phyloP scores from a whole-genome alignment of 495 filamentous ascomycete genomes.

The Rostrohypoxylon terebratum region DNA sequence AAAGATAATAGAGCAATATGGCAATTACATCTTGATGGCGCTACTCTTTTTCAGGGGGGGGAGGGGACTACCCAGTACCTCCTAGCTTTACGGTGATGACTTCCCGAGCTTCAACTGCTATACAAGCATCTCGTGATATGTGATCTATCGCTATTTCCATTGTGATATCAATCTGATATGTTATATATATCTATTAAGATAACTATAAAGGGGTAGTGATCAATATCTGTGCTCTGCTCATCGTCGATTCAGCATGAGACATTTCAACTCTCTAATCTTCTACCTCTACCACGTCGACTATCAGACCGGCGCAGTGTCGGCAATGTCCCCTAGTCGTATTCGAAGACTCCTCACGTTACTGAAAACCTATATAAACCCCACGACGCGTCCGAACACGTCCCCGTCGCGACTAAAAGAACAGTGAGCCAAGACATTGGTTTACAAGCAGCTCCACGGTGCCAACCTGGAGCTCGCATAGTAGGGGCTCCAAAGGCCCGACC shows the following conservation, averaged over 20 bases:
- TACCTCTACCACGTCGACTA: neutral
- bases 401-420: neutral
- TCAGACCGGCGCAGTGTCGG: too few relatives aligned
- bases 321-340: too few relatives aligned
- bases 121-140: neutral
- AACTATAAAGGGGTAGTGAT: neutral
- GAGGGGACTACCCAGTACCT: conserved; percentile 6
- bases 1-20: neutral
- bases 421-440: neutral
- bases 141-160: neutral
- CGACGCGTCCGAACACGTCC: neutral
- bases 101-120: conserved; percentile 19
- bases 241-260: neutral
- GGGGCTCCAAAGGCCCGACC: too few relatives aligned
- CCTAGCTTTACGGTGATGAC: conserved; percentile 4
- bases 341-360: neutral
- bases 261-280: conserved; percentile 2
- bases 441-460: too few relatives aligned
- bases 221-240: neutral
- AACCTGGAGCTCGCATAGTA: too few relatives aligned
- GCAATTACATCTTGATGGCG: conserved; percentile 20
- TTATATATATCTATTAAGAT: neutral
- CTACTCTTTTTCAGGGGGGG: neutral
- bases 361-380: neutral
- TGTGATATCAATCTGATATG: neutral